These are phyloP conservation scores for Fusarium avenaceum DNA, from an alignment of 2,329 filamentous ascomycete genomes.

Conservation along the genomic window DNA sequence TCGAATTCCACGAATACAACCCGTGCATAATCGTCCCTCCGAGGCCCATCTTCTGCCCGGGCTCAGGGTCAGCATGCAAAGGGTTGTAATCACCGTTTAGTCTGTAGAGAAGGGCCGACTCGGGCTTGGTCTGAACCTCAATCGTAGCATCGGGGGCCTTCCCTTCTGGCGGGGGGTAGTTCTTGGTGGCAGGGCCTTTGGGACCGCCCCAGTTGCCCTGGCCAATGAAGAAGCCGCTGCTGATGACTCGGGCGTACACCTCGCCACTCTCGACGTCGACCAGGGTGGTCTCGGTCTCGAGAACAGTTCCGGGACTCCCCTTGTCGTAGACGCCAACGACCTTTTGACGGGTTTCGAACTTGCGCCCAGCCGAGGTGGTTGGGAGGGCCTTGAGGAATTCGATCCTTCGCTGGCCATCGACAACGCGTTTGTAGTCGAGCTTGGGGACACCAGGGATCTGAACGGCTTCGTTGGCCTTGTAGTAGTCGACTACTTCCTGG, in stretches of 20 bases:
- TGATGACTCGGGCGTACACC: constrained; percentile 56
- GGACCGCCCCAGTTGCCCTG: constrained; percentile 62
- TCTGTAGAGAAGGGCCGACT: constrained; percentile 58
- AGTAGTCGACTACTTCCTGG: constrained; percentile 60
- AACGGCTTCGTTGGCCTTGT: constrained; percentile 51
- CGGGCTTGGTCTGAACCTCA: constrained; percentile 55
- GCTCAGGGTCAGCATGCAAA: constrained; percentile 60
- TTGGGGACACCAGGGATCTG: constrained; percentile 57
- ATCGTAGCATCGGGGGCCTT: constrained; percentile 56
- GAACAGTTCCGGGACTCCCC: constrained; percentile 43
- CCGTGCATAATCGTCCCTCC: constrained; percentile 62
- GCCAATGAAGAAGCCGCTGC: constrained; percentile 59
- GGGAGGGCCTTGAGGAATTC: constrained; percentile 56
- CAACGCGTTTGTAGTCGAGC: constrained; percentile 57
- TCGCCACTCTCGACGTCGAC: constrained; percentile 56
- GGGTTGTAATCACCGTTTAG: constrained; percentile 65
- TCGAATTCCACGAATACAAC: constrained; percentile 63
- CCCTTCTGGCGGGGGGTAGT: constrained; percentile 49
- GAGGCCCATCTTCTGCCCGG: constrained; percentile 59
- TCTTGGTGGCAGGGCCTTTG: constrained; percentile 54
- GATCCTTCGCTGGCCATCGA: constrained; percentile 59
- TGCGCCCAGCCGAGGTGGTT: constrained; percentile 52
- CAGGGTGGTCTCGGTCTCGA: constrained; percentile 57
- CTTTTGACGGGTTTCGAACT: constrained; percentile 57
- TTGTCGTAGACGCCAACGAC: constrained; percentile 63